Base-by-base conservation (phyloP, 2,329 filamentous ascomycete genomes). In the Pestalotiopsis sp. region DNA sequence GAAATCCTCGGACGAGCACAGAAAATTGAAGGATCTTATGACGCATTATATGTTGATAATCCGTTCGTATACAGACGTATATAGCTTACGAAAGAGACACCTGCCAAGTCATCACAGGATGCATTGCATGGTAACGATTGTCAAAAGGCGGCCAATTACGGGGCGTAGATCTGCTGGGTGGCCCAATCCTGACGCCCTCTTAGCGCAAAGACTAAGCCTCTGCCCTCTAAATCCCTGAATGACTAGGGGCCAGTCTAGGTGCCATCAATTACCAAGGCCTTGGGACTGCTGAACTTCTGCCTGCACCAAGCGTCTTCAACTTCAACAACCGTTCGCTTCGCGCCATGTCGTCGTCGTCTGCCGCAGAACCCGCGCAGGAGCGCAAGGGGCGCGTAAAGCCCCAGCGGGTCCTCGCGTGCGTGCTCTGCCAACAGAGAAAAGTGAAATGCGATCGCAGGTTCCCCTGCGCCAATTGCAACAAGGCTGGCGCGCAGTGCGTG, bases 401-500 rank as follows among this genome's bases (percentile, higher is more conserved):
- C 1, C 72, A 73, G 20, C 76, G 79, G 11, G 74, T 82, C 3
- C 74, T 82, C 3, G 80, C 83, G 1, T 93, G 91, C 72, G 78
- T 88, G 1, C 81, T 85, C 1, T 93, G 90, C 71, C 89, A 92
- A 73, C 88, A 90, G 72, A 86, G 89, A 64, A 91, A 91, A 74
- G 81, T 91, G 49, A 89, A 86, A 70, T 92, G 90, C 76, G 85
- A 90, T 72, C 86, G 87, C 68, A 83, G 79, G 25, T 85, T 85
- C 70, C 89, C 89, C 2, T 92, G 90, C 73, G 75, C 81, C 1
- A 85, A 85, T 66, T 91, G 90, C 72, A 72, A 81, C 45, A 85
- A 81, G 66, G 75, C 81, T 12, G 72, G 77, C 0, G 76, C 75
- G 0, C 77, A 85, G 58, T 91, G 86, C 69, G 73, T 81, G 68